These are phyloP conservation scores for Cyclotella sp. DNA, from an alignment of 108 stramenopile species.

Conservation along the genomic window DNA sequence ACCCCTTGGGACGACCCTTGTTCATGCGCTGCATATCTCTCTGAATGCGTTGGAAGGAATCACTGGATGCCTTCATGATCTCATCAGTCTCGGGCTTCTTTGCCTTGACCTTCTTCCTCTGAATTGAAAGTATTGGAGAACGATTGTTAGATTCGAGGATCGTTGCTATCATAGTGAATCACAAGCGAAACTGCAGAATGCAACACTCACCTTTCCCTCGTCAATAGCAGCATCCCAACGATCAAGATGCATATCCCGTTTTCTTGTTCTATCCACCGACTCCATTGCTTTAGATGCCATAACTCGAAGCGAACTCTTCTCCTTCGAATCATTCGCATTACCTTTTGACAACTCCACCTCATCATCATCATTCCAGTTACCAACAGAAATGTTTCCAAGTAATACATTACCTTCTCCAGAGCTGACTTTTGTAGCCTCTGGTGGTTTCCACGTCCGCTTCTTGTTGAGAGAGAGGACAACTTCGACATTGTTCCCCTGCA, in stretches of 20 bases:
- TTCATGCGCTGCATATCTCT: slow-evolving; percentile 59
- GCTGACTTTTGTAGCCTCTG: slow-evolving; percentile 16
- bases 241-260: slow-evolving; percentile 76
- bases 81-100: slow-evolving; percentile 10
- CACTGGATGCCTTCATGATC: slow-evolving; percentile 44
- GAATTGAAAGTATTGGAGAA: too few species aligned
- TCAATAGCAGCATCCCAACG: slow-evolving; percentile 79
- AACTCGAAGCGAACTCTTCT: slow-evolving; percentile 7
- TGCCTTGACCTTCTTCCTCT: slow-evolving; percentile 53
- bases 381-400: slow-evolving; percentile 62
- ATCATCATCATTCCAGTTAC: slow-evolving; percentile 69
- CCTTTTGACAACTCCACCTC: neutral
- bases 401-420: slow-evolving; percentile 51
- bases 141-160: too few species aligned
- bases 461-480: slow-evolving; percentile 68
- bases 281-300: slow-evolving; percentile 47
- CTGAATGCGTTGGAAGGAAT: slow-evolving; percentile 71
- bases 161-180: neutral
- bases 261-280: slow-evolving; percentile 56
- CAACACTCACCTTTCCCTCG: slow-evolving; percentile 57
- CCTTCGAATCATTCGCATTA: slow-evolving; percentile 18
- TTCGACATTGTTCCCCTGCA: slow-evolving; percentile 62
- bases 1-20: slow-evolving; percentile 59
- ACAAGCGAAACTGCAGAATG: neutral
- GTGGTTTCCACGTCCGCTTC: slow-evolving; percentile 65